These are phyloP conservation scores for Talaromyces stipitatus DNA, from an alignment of 495 filamentous ascomycete species.

Conservation along the genomic window DNA sequence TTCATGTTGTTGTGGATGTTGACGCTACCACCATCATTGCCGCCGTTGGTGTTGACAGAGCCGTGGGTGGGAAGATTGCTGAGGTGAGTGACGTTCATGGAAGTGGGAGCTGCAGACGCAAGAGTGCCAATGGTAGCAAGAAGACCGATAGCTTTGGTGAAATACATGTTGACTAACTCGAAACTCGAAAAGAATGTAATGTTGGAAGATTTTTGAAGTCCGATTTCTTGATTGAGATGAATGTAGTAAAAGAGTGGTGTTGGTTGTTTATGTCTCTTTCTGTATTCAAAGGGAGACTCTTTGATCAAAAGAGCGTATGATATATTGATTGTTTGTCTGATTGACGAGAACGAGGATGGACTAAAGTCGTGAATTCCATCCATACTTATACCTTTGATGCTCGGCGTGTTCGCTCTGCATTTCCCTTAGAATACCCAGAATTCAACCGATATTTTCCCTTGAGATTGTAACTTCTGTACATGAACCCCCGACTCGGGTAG, in stretches of 20 bases:
- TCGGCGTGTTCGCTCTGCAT: background rate
- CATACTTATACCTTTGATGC: background rate
- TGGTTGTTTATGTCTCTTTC: background rate
- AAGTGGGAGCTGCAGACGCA: slow-evolving; percentile 26
- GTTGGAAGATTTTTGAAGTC: background rate
- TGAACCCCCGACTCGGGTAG: background rate
- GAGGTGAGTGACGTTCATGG: background rate
- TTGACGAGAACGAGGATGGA: background rate
- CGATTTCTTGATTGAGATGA: background rate
- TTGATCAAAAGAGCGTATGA: background rate
- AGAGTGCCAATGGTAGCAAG: slow-evolving; percentile 30
- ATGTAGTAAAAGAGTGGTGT: background rate
- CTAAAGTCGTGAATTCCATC: background rate
- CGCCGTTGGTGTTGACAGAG: slow-evolving; percentile 30
- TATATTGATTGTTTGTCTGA: slow-evolving; percentile 2
- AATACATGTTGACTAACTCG: slow-evolving; percentile 34
- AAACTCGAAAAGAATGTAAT: background rate
- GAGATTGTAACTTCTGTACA: background rate
- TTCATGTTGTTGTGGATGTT: slow-evolving; percentile 32
- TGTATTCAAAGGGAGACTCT: background rate
- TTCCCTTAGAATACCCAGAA: background rate
- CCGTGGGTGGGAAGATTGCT: slow-evolving; percentile 1
- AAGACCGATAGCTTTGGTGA: slow-evolving; percentile 35
- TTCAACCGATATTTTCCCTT: background rate
- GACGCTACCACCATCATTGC: slow-evolving; percentile 13